These are phyloP conservation scores for Penicillium janthinellum DNA, from an alignment of 2,329 filamentous ascomycete genomes.

Conservation along the genomic window DNA sequence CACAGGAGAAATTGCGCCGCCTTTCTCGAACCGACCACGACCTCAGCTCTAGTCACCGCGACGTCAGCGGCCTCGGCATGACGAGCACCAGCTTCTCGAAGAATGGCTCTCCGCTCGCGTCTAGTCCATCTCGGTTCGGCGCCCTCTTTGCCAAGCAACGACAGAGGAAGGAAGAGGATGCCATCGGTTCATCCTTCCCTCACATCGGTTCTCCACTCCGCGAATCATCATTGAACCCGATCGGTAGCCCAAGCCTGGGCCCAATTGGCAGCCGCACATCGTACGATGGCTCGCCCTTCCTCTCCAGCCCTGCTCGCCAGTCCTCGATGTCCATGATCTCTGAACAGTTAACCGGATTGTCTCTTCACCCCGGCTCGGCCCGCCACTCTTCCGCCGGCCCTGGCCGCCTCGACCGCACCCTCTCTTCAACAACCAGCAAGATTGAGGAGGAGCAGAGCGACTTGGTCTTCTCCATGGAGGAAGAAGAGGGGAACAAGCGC, in stretches of 20 bases:
- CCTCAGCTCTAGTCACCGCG: conserved; percentile 47
- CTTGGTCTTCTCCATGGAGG: conserved; percentile 54
- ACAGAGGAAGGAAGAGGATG: conserved; percentile 55
- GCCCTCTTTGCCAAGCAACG: conserved; percentile 58
- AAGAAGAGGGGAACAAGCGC: conserved; percentile 51
- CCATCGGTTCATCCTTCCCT: conserved; percentile 53
- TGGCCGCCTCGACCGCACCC: conserved; percentile 47
- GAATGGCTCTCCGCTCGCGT: conserved; percentile 59
- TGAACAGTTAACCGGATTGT: conserved; percentile 54
- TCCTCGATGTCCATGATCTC: conserved; percentile 64
- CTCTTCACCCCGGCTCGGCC: conserved; percentile 46
- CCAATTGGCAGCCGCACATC: conserved; percentile 52
- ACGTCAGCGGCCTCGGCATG: conserved; percentile 55
- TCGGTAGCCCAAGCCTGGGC: conserved; percentile 53
- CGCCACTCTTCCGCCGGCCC: conserved; percentile 38
- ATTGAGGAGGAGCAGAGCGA: conserved; percentile 52
- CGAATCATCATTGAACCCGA: conserved; percentile 58
- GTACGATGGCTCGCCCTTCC: conserved; percentile 53
- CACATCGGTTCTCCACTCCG: conserved; percentile 68
- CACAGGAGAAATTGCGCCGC: conserved; percentile 62
- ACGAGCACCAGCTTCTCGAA: conserved; percentile 51
- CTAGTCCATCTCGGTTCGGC: conserved; percentile 65
- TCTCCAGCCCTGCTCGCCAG: conserved; percentile 59
- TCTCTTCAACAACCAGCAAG: conserved; percentile 49
- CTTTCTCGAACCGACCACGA: conserved; percentile 62